Percentiles rank a stretch among this genome's conserved stretches.
Evolutionary conservation across 495 filamentous ascomycete genomes (phyloP).

Genomic region (Hypoxylon crocopeplum): DNA sequence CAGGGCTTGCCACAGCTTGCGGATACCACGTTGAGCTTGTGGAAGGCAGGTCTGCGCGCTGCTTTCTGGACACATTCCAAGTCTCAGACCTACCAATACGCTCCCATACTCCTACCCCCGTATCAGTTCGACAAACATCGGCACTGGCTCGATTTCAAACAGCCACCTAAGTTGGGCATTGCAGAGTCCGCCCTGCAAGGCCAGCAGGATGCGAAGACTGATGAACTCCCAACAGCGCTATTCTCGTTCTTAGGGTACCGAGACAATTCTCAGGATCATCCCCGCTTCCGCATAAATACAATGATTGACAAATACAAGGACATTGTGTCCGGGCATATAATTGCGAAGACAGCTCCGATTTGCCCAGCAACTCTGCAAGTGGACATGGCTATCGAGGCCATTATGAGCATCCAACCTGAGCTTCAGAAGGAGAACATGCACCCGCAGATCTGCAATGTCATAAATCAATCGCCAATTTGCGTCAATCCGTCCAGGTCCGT

Average conservation of each 20-base stretch:
- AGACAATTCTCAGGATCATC: conserved; percentile 36
- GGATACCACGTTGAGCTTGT: conserved; percentile 53
- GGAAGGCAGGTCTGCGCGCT: conserved; percentile 51
- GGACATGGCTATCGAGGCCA: conserved; percentile 53
- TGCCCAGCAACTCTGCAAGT: conserved; percentile 55
- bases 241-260: conserved; percentile 51
- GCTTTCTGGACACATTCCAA: conserved; percentile 58
- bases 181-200: not conserved
- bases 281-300: conserved; percentile 57
- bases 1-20: conserved; percentile 43
- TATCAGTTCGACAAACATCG: conserved; percentile 51
- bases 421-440: not conserved
- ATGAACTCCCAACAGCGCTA: conserved; percentile 17
- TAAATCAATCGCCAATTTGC: conserved; percentile 48
- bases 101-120: conserved; percentile 44
- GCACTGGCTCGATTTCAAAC: conserved; percentile 45
- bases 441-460: conserved; percentile 45
- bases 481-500: conserved; percentile 39
- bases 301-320: conserved; percentile 41
- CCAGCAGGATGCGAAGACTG: not conserved
- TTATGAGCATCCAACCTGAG: conserved; percentile 46
- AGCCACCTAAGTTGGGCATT: conserved; percentile 11
- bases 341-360: conserved; percentile 53
- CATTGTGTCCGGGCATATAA: conserved; percentile 50
- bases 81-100: conserved; percentile 44